Evolutionary conservation across 768 basidiomycete species (phyloP), one percentile per base, ranked within the genome.

Genomic region (Termitomyces sp.): DNA sequence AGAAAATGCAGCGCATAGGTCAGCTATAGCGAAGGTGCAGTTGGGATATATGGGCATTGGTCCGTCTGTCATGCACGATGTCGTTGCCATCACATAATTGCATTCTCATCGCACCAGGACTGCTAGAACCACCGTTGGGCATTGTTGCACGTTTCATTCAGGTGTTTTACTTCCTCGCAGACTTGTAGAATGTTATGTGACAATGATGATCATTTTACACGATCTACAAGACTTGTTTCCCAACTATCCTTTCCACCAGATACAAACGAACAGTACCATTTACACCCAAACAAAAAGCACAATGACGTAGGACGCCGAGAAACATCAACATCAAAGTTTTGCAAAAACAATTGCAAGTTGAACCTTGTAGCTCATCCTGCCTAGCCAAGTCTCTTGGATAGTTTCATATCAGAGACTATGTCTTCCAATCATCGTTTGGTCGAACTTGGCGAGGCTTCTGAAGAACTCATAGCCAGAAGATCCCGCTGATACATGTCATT

Each of bases 1-100:
- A 92, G 67, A 86, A 84, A 76, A 84, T 94, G 75, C 85, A 88
- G 70, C 80, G 88, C 66, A 90, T 94, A 65, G 84, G 87, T 29
- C 88, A 90, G 65, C 77, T 91, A 49, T 54, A 58, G n/a, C n/a
- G n/a, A 28, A 28, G 36, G 9, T 24, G 48, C n/a, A n/a, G 9
- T 24, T 37, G 36, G 24, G 16, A 26, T 10, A 12, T 51, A 51
- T 39, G 24, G 37, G 3, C 12, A 39, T 52, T 29, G 51, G n/a
- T 41, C 37, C 12, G 3, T 41, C 37, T n/a, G 16, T 39, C 36
- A 39, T 29, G 28, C 26, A 39, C 20, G 26, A 29, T 39, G 12
- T 39, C 26, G 18, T 39, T 39, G 51, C 24, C 28, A 36, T 51
- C 24, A 22, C 24, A 26, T 10, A 15, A 36, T 9, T 9, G 33